Percentiles rank a stretch among this genome's conserved stretches.
Evolutionary conservation across 495 filamentous ascomycete species (phyloP).

Genomic region (Aspergillus indologenus): DNA sequence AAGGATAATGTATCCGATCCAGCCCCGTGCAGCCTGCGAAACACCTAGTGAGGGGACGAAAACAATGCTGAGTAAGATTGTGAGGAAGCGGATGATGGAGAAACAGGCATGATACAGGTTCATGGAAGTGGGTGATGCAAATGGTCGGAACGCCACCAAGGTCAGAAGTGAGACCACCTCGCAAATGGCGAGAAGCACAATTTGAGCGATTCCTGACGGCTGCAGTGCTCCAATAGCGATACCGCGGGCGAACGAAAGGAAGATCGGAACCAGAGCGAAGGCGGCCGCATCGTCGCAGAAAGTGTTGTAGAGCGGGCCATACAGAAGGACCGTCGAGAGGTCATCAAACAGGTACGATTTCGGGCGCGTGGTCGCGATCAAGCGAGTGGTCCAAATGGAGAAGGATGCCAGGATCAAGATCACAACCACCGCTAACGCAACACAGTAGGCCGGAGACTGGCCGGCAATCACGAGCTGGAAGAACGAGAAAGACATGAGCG

Average conservation of each 20-base stretch:
- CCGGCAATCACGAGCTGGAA: slow-evolving; percentile 84
- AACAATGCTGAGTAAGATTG: slow-evolving; percentile 77
- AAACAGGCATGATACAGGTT: slow-evolving; percentile 90
- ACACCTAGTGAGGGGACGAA: slow-evolving; percentile 83
- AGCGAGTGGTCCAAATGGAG: slow-evolving; percentile 71
- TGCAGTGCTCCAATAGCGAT: slow-evolving; percentile 90
- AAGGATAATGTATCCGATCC: slow-evolving; percentile 93
- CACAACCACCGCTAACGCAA: slow-evolving; percentile 69
- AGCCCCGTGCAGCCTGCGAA: slow-evolving; percentile 73
- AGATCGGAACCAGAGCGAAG: slow-evolving; percentile 81
- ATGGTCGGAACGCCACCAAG: slow-evolving; percentile 84
- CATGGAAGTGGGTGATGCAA: slow-evolving; percentile 92
- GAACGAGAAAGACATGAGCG: slow-evolving; percentile 78
- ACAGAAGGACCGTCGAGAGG: slow-evolving; percentile 80
- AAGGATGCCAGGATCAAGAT: slow-evolving; percentile 69
- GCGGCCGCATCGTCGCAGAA: slow-evolving; percentile 85
- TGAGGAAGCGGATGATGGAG: slow-evolving; percentile 69
- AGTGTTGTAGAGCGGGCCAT: slow-evolving; percentile 97
- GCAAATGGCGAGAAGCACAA: slow-evolving; percentile 87
- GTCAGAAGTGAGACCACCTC: slow-evolving; percentile 90
- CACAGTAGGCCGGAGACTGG: slow-evolving; percentile 62
- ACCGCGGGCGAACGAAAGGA: slow-evolving; percentile 80
- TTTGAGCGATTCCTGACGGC: slow-evolving; percentile 85
- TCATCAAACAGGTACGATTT: slow-evolving; percentile 88
- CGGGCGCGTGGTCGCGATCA: slow-evolving; percentile 77